Percentiles rank a stretch among this genome's conserved stretches.
phyloP scores from a whole-genome alignment of 129 eudicot genomes.

The Chrysanthemum lavandulifolium region DNA sequence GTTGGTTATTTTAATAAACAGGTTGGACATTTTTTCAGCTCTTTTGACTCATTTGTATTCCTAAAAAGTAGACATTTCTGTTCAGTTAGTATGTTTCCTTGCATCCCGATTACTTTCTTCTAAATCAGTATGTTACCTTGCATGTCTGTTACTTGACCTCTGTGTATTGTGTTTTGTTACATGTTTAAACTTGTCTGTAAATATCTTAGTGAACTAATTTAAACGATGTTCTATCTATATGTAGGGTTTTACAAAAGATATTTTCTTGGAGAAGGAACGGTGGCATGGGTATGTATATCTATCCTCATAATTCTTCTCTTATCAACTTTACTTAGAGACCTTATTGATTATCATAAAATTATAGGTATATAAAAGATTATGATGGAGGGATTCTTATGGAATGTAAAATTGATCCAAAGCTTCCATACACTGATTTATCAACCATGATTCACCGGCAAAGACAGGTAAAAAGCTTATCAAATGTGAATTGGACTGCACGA shows the following conservation, averaged over 20 bases:
- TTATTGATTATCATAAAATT: constrained; percentile 6
- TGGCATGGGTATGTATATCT: constrained; percentile 86
- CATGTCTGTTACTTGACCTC: not conserved
- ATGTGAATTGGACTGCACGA: constrained; percentile 3
- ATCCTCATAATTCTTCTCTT: not conserved
- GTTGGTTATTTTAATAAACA: constrained; percentile 98
- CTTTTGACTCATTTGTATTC: constrained; percentile 3
- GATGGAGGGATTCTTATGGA: constrained; percentile 99
- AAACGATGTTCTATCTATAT: constrained; percentile 1
- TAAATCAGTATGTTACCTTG: not conserved
- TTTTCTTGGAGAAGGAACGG: constrained; percentile 77
- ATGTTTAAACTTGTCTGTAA: constrained; percentile 1
- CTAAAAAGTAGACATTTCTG: constrained; percentile 4
- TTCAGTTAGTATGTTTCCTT: constrained; percentile 7
- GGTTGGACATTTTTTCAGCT: constrained; percentile 42
- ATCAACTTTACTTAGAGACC: not conserved
- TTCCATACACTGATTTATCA: constrained; percentile 95
- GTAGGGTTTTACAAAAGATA: constrained; percentile 96
- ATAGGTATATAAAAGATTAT: constrained; percentile 91
- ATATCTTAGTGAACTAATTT: constrained; percentile 20
- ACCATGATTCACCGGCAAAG: constrained; percentile 96
- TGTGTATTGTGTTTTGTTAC: not conserved
- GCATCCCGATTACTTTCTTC: not conserved
- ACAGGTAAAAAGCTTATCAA: constrained; percentile 48
- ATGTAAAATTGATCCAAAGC: constrained; percentile 96